Evolutionary conservation across 2,329 filamentous ascomycete species (phyloP), one percentile per base, ranked within the genome.

Genomic region (Myriosclerotinia curreyana): DNA sequence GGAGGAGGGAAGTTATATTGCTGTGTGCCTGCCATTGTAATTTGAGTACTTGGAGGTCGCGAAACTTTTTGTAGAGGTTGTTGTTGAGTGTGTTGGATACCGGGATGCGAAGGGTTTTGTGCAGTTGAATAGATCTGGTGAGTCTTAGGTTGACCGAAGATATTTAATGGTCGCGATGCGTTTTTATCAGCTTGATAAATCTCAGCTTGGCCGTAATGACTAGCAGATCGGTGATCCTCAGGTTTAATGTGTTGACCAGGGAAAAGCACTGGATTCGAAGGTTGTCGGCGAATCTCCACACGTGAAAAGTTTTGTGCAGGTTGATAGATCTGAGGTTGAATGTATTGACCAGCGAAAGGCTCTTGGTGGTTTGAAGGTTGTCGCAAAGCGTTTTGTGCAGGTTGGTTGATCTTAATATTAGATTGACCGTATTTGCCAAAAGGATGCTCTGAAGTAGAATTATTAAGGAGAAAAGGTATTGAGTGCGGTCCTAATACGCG

Each of bases 1-100:
- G 74, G 73, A 53, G 74, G 74, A 67, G 73, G 72, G 46, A 73
- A 76, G 64, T 69, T 73, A 69, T 75, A 75, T 60, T 74, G 72
- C 60, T 72, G 71, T 28, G 70, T 54, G 48, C 69, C 70, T 64
- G 74, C 71, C 71, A 72, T 74, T 42, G 22, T 44, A 34, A 34
- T 17, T 7, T 46, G 59, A 42, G 40, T 7, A 4, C 17, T 11
- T 64, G 14, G 36, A 28, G 36, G 22, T 62, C n/a, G 58, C 25
- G 31, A 56, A 48, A 12, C 22, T 34, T 52, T 51, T 62, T 15
- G 60, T 20, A 31, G 28, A 64, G 11, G 46, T 51, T 49, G 48
- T 34, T 11, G 59, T 62, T 71, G 62, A 70, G 66, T 67, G 62
- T 62, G 62, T 66, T 51, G 20, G 12, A 17, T n/a, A 20, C 6